phyloP scores from a whole-genome alignment of 768 basidiomycete genomes.

The Leccinum rimulosum region DNA sequence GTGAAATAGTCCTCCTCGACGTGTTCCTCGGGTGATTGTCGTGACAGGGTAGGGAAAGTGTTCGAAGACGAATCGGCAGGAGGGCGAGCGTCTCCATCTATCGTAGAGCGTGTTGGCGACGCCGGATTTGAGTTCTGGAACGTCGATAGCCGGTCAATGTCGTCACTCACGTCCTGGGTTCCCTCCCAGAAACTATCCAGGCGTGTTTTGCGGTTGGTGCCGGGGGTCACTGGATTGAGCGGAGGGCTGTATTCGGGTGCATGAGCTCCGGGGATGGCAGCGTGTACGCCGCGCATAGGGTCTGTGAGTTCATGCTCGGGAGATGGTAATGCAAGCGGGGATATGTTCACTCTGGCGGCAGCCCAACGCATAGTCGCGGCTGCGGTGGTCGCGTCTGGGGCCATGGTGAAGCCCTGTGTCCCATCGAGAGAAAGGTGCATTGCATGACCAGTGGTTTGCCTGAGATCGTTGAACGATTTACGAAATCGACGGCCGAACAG shows the following conservation, averaged over 20 bases:
- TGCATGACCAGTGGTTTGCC: constrained; percentile 28
- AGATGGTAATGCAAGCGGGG: constrained; percentile 83
- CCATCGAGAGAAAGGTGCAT: constrained; percentile 30
- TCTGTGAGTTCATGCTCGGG: constrained; percentile 92
- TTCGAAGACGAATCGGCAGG: constrained; percentile 11
- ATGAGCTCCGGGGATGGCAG: constrained; percentile 64
- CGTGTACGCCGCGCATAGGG: constrained; percentile 76
- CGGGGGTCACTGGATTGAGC: constrained; percentile 42
- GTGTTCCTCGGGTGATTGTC: constrained; percentile 24
- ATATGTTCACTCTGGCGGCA: constrained; percentile 77
- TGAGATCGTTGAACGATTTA: constrained; percentile 46
- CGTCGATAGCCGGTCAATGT: constrained; percentile 20
- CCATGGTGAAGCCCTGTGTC: constrained; percentile 31
- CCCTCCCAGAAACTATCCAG: constrained; percentile 77
- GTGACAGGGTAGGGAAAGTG: constrained; percentile 11
- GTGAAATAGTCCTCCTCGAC: constrained; percentile 33
- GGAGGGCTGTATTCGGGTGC: constrained; percentile 35
- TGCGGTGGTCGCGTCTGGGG: constrained; percentile 57
- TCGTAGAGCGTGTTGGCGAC: constrained; percentile 19
- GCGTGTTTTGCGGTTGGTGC: constrained; percentile 52
- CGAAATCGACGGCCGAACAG: constrained; percentile 41
- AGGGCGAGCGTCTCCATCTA: constrained; percentile 3
- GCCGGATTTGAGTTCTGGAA: constrained; percentile 24
- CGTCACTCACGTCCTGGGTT: constrained; percentile 61
- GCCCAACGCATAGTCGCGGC: constrained; percentile 87